Evolutionary conservation across 139 green algal genomes (phyloP).

Genomic region (Auxenochlorella protothecoides): DNA sequence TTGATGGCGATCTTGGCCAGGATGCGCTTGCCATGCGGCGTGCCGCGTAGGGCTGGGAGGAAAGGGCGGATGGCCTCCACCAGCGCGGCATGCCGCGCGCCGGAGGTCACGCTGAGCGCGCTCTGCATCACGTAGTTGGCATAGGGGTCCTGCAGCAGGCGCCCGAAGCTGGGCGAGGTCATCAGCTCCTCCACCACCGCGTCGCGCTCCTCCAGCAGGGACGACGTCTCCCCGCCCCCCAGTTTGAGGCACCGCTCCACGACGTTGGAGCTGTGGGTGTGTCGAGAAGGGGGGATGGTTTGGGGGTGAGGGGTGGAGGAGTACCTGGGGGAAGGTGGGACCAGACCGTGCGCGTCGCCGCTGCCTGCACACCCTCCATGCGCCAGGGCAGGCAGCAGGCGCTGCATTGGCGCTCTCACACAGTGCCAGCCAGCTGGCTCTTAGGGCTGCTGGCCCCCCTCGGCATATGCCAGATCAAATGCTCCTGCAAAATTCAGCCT

Average conservation of each 20-base stretch:
- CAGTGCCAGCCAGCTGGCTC: no score
- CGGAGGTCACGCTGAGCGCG: conserved; percentile 33
- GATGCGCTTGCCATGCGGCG: conserved; percentile 95
- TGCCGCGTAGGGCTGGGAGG: conserved; percentile 73
- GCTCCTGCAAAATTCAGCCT: no score
- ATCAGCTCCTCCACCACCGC: conserved; percentile 80
- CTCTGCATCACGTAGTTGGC: conserved; percentile 90
- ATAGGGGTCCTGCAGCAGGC: conserved; percentile 88
- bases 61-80: conserved; percentile 88
- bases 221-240: conserved; percentile 23
- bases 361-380: no score
- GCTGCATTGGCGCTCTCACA: no score
- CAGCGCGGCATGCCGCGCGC: conserved; percentile 59
- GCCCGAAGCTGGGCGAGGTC: conserved; percentile 48
- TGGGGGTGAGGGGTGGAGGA: no score
- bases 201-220: conserved; percentile 59
- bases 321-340: no score
- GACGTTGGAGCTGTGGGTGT: conserved; percentile 71
- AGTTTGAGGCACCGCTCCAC: conserved; percentile 99
- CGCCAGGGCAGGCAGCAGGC: no score
- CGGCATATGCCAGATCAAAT: no score
- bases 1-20: conserved; percentile 57
- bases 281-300: no score
- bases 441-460: no score
- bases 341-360: no score